These are phyloP conservation scores for Camelina hispida DNA, from an alignment of 345 rosid genomes.

Conservation along the genomic window DNA sequence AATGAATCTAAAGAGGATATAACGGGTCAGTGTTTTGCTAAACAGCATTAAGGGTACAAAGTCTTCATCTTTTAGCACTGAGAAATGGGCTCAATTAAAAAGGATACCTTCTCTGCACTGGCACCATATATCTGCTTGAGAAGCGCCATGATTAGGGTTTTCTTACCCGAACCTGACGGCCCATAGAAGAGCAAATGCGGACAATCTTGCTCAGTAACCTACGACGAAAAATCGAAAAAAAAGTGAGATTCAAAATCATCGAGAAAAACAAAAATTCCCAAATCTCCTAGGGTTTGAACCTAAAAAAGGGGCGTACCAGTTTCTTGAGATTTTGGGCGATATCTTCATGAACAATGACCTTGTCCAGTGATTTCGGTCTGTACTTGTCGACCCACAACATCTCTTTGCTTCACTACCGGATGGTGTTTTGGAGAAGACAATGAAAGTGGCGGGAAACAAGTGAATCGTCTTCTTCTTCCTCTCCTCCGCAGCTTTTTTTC, in stretches of 20 bases:
- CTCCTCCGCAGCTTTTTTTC: constrained; percentile 2
- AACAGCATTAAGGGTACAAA: constrained; percentile 10
- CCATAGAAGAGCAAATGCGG: constrained; percentile 98
- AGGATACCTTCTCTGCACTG: constrained; percentile 82
- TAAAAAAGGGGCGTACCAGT: constrained; percentile 54
- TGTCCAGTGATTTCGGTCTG: constrained; percentile 90
- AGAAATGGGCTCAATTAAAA: neutral
- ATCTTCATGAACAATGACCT: constrained; percentile 77
- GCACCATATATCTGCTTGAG: constrained; percentile 84
- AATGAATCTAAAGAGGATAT: neutral
- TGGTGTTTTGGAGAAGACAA: neutral
- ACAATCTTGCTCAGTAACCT: constrained; percentile 95
- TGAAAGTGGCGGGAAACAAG: constrained; percentile 44
- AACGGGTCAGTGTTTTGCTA: neutral
- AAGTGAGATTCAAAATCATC: constrained; percentile 3
- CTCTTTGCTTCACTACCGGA: constrained; percentile 41
- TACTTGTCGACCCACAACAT: constrained; percentile 99
- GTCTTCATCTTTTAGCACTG: constrained; percentile 3
- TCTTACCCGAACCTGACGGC: constrained; percentile 96
- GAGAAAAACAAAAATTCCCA: neutral
- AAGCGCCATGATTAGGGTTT: constrained; percentile 97
- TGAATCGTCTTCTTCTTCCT: constrained; percentile 35
- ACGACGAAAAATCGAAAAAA: neutral
- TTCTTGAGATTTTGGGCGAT: constrained; percentile 88
- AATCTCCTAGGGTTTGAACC: constrained; percentile 30